phyloP scores from a whole-genome alignment of 1,284 basidiomycete species.

The Apiotrichum montevideense region DNA sequence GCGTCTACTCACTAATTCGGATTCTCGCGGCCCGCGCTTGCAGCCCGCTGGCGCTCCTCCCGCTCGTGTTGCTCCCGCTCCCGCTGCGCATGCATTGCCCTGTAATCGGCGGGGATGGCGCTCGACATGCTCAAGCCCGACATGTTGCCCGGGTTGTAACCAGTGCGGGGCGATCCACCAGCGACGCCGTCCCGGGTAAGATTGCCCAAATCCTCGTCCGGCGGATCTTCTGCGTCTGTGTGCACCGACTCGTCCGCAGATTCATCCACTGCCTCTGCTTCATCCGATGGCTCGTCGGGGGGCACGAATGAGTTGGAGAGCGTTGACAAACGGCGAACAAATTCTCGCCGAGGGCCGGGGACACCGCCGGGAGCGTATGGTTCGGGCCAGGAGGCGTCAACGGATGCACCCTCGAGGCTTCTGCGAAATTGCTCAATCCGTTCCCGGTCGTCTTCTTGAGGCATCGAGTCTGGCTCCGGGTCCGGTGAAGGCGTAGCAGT shows the following conservation, averaged over 20 bases:
- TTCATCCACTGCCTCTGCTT: background rate
- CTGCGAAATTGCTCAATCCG: too few species aligned
- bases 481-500: too few species aligned
- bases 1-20: too few species aligned
- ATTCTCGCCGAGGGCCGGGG: background rate
- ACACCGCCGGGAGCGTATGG: background rate
- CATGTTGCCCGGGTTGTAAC: background rate
- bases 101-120: slow-evolving; percentile 35
- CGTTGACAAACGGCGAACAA: background rate
- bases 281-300: slow-evolving; percentile 2
- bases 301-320: slow-evolving; percentile 1
- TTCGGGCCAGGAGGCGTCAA: background rate
- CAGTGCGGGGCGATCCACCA: background rate
- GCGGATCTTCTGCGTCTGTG: slow-evolving; percentile 1
- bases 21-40: too few species aligned
- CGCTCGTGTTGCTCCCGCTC: slow-evolving; percentile 20
- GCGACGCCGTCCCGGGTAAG: background rate
- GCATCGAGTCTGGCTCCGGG: too few species aligned
- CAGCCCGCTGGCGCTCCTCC: background rate
- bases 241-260: too few species aligned
- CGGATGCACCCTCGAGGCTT: too few species aligned
- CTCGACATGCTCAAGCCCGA: slow-evolving; percentile 12
- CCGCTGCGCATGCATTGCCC: slow-evolving; percentile 27
- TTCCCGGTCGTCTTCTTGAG: too few species aligned
- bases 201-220: background rate